Conservation (phyloP, 2,329 filamentous ascomycete species). For the Helotiales sp. region DNA sequence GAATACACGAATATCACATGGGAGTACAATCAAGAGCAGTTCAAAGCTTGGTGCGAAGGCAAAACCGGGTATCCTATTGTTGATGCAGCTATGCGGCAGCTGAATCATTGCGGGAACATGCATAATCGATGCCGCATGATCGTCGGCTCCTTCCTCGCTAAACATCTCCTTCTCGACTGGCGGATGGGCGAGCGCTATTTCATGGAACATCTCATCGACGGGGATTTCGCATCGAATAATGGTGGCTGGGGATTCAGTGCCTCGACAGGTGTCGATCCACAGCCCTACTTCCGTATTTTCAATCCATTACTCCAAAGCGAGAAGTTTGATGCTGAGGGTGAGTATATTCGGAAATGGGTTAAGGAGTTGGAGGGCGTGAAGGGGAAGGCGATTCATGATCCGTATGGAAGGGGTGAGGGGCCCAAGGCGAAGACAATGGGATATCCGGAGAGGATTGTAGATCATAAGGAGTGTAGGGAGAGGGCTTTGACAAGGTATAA, state of each 20-base stretch:
- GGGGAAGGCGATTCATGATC: conserved; percentile 78
- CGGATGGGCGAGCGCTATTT: conserved; percentile 81
- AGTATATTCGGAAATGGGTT: conserved; percentile 84
- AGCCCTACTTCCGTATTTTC: conserved; percentile 91
- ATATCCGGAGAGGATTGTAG: conserved; percentile 77
- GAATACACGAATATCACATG: conserved; percentile 83
- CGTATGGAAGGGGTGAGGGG: conserved; percentile 68
- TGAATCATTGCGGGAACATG: conserved; percentile 73
- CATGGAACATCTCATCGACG: conserved; percentile 67
- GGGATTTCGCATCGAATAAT: conserved; percentile 44
- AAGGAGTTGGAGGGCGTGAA: conserved; percentile 70
- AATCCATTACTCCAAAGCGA: conserved; percentile 85
- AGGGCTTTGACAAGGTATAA: conserved; percentile 74
- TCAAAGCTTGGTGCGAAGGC: conserved; percentile 76
- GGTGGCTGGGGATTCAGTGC: conserved; percentile 54
- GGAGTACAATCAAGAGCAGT: conserved; percentile 74
- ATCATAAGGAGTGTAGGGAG: conserved; percentile 72
- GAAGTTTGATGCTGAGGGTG: conserved; percentile 79
- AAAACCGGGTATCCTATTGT: conserved; percentile 82
- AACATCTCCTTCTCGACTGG: conserved; percentile 84
- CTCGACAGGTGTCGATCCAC: conserved; percentile 77
- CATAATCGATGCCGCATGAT: conserved; percentile 88
- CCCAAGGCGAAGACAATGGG: conserved; percentile 65
- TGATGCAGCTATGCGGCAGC: conserved; percentile 84
- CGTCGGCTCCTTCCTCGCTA: conserved; percentile 78